Conservation (phyloP, 306 rosid species). For the Prinsepia uniflora region DNA sequence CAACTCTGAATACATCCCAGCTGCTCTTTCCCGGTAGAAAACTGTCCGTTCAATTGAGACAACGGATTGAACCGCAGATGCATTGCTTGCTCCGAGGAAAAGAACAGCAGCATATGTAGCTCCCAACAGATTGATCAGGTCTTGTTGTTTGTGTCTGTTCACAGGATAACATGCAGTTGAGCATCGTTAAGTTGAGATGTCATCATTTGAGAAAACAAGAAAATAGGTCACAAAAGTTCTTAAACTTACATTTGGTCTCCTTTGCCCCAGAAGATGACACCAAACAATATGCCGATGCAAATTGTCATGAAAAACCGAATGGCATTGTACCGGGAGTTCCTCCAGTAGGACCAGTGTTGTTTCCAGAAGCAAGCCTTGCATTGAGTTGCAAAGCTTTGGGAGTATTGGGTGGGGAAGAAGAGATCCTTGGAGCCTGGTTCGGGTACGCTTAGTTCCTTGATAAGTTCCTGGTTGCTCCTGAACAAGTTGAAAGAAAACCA, state of each 20-base stretch:
- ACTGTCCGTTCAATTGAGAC: constrained; percentile 60
- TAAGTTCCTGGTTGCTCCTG: constrained; percentile 60
- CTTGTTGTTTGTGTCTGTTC: constrained; percentile 46
- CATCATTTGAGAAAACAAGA: neutral
- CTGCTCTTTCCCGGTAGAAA: constrained; percentile 79
- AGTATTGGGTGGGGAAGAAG: constrained; percentile 62
- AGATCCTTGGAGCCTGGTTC: constrained; percentile 53
- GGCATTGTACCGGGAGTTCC: constrained; percentile 55
- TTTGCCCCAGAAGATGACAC: constrained; percentile 57
- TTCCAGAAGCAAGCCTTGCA: constrained; percentile 86
- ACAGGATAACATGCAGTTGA: neutral
- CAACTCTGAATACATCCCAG: constrained; percentile 71
- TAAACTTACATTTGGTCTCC: constrained; percentile 44
- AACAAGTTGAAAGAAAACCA: neutral
- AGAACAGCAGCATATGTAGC: constrained; percentile 59
- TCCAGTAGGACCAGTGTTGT: constrained; percentile 77
- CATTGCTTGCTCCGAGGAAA: constrained; percentile 60
- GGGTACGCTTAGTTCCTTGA: constrained; percentile 49
- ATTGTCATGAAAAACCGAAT: constrained; percentile 42
- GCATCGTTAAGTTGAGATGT: neutral
- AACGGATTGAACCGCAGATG: constrained; percentile 55
- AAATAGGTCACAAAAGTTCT: neutral
- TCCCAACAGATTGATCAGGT: constrained; percentile 51
- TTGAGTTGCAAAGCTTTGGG: constrained; percentile 47
- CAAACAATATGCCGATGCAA: constrained; percentile 48